Conservation (phyloP, 768 basidiomycete species). For the Rhizopogon rudus region DNA sequence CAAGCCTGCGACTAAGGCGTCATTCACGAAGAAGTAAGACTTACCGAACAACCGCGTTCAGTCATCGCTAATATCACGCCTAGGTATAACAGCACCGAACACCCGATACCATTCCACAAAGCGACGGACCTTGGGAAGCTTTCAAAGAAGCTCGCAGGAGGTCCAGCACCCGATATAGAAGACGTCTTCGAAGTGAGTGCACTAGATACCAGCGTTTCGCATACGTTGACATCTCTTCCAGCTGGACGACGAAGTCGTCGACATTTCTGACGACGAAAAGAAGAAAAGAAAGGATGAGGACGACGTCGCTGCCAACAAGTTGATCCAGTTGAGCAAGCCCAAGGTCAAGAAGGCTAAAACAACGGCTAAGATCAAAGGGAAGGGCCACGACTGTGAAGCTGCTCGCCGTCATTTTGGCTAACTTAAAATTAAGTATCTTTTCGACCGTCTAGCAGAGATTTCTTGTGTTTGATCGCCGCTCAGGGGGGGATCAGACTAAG, state of each 20-base stretch:
- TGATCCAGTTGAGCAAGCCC: conserved; percentile 51
- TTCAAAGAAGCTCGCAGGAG: conserved; percentile 74
- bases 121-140: conserved; percentile 72
- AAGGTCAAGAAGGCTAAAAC: conserved; percentile 28
- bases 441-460: too few relatives aligned
- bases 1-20: conserved; percentile 69
- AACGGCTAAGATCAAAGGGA: conserved; percentile 13
- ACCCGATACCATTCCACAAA: conserved; percentile 95
- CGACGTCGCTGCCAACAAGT: conserved; percentile 49
- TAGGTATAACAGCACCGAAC: conserved; percentile 86
- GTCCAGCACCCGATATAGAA: conserved; percentile 83
- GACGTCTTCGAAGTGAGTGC: conserved; percentile 78
- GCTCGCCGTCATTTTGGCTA: too few relatives aligned
- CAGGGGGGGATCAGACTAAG: too few relatives aligned
- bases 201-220: background rate
- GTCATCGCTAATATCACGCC: background rate
- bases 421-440: too few relatives aligned
- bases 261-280: conserved; percentile 47
- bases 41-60: too few relatives aligned
- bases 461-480: too few relatives aligned
- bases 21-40: conserved; percentile 80
- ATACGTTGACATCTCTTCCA: conserved; percentile 8
- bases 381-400: conserved; percentile 5
- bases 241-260: conserved; percentile 45
- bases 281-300: conserved; percentile 29